phyloP scores from a whole-genome alignment of 495 filamentous ascomycete species.

The Parmelia sp. region DNA sequence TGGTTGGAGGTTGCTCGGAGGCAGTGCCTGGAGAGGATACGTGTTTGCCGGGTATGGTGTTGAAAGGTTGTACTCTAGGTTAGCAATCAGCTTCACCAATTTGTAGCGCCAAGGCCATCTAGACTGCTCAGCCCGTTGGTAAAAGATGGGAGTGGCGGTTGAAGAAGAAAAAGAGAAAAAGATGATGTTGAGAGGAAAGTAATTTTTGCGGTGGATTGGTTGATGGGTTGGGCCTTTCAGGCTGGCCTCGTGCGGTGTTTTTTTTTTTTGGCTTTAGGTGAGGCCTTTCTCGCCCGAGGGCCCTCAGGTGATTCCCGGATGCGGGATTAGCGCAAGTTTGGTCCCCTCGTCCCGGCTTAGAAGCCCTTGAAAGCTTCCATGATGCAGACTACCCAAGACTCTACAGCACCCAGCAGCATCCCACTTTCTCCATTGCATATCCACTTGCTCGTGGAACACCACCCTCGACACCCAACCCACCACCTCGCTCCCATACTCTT shows the following conservation, averaged over 20 bases:
- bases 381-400: constrained; percentile 13
- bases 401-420: not conserved
- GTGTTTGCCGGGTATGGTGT: not conserved
- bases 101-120: not conserved
- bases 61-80: not conserved
- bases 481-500: constrained; percentile 1
- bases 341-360: not conserved
- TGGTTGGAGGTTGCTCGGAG: not conserved
- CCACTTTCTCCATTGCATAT: constrained; percentile 2
- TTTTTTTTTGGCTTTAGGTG: not conserved
- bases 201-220: not conserved
- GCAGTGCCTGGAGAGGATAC: not conserved
- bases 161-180: not conserved
- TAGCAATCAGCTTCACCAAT: not conserved
- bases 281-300: constrained; percentile 12
- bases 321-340: not conserved
- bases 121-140: not conserved
- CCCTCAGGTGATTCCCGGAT: not conserved
- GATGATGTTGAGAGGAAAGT: not conserved
- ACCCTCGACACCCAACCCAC: no score
- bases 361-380: constrained; percentile 13
- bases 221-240: not conserved
- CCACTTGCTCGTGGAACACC: constrained; percentile 14
- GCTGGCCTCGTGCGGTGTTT: no score
- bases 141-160: not conserved